Evolutionary conservation across 2,329 filamentous ascomycete genomes (phyloP), one percentile per base, ranked within the genome.

Genomic region (Hypoxylon sp.): DNA sequence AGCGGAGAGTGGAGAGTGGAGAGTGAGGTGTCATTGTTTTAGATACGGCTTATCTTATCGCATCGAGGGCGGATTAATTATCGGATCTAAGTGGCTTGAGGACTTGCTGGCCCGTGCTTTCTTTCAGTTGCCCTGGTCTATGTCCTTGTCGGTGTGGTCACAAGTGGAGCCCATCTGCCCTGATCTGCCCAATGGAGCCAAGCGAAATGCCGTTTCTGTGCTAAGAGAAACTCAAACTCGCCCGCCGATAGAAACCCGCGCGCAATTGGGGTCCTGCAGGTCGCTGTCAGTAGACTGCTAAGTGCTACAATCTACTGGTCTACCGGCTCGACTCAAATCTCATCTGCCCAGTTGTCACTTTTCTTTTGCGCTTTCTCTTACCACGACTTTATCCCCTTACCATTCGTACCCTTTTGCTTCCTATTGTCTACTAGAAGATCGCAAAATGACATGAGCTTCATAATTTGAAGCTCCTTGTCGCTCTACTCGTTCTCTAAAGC

Each of bases 361-460:
- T 61, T 56, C 59, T 69, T 72, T 73, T 74, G 72, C 72, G 71
- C 71, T 65, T 70, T 65, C 64, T 68, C 64, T 67, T 65, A 61
- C 67, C 56, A 54, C 59, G 58, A 49, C 58, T 60, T 59, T n/a
- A 58, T 59, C 44, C 47, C 57, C 49, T 68, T 62, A 51, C 62
- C 59, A 56, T 63, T 58, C 67, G 48, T 62, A 56, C 60, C 52
- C 58, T 68, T 65, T 41, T 55, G 58, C 62, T 56, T 58, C 51
- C 61, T 65, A 64, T 68, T 67, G 59, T 65, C 60, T 65, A 62
- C 49, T 47, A 34, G n/a, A 26, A 63, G 70, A 6, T 70, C 55
- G 60, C 68, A 74, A 67, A 62, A 75, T 75, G 73, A 71, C 72
- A 69, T 75, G 66, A 71, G 61, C 67, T 70, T 71, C 68, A 56